A percentile compares a stretch with the other conserved stretches of the same genome.
Evolutionary conservation across 2,329 filamentous ascomycete species (phyloP).

Genomic region (Pseudogymnoascus pannorum): DNA sequence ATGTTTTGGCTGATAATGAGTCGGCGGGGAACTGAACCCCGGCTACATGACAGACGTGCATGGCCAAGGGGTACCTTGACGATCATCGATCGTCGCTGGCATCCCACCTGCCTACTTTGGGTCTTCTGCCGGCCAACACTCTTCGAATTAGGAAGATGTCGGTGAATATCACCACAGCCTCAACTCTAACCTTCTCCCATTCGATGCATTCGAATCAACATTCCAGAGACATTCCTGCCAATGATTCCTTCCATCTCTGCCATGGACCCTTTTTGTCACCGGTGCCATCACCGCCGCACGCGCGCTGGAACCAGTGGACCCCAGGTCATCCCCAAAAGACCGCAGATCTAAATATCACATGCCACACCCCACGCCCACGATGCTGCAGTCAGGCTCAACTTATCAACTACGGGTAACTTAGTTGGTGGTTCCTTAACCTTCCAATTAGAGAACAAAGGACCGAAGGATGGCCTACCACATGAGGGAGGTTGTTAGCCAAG

Average conservation of each 20-base stretch:
- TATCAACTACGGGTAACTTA: constrained; percentile 1
- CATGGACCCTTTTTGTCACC: background rate
- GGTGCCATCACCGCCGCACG: background rate
- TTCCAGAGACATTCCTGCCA: background rate
- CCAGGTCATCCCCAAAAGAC: background rate
- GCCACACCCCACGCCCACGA: background rate
- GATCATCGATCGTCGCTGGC: background rate
- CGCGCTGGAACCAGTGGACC: background rate
- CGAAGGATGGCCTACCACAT: background rate
- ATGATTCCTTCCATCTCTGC: background rate
- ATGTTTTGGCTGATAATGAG: background rate
- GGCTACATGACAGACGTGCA: background rate
- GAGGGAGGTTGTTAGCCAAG: constrained; percentile 4
- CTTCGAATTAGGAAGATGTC: background rate
- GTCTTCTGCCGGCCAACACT: background rate
- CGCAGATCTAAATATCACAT: constrained; percentile 4
- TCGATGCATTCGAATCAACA: background rate
- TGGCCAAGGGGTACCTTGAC: background rate
- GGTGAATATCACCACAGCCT: background rate
- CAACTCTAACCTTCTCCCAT: background rate
- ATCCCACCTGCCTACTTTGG: background rate
- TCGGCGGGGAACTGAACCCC: background rate
- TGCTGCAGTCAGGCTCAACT: background rate
- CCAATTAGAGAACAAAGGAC: background rate
- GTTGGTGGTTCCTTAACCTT: background rate